These are phyloP conservation scores for Suhomyces vadensis DNA, from an alignment of 805 yeast genomes.

Conservation along the genomic window DNA sequence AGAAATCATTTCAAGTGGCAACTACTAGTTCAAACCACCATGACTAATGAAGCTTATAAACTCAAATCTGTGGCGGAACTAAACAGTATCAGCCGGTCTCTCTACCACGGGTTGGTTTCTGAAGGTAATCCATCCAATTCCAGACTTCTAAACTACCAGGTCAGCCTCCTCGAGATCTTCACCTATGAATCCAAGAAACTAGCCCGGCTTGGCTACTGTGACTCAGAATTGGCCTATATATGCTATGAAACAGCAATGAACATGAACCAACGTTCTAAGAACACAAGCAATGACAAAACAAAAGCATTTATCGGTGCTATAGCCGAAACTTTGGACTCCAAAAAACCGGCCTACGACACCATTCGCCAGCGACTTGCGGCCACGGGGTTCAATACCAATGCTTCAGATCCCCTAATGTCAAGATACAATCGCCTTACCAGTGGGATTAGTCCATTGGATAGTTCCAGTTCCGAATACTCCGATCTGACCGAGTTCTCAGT, in stretches of 20 bases:
- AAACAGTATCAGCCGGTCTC: slow-evolving; percentile 3
- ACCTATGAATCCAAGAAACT: slow-evolving; percentile 32
- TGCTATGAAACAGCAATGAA: slow-evolving; percentile 19
- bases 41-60: not conserved
- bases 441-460: no score
- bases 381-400: not conserved
- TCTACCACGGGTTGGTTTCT: slow-evolving; percentile 1
- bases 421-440: slow-evolving; percentile 22
- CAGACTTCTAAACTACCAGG: slow-evolving; percentile 27
- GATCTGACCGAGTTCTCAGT: not conserved
- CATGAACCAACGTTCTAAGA: slow-evolving; percentile 12
- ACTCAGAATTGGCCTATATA: slow-evolving; percentile 37
- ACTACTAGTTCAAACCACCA: slow-evolving; percentile 4
- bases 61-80: slow-evolving; percentile 5
- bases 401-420: slow-evolving; percentile 25
- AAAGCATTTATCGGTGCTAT: slow-evolving; percentile 19
- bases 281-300: slow-evolving; percentile 12
- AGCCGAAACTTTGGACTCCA: slow-evolving; percentile 17
- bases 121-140: slow-evolving; percentile 9
- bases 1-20: slow-evolving; percentile 3
- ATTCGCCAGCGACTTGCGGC: not conserved
- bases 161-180: slow-evolving; percentile 36
- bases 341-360: slow-evolving; percentile 12
- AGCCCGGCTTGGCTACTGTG: slow-evolving; percentile 34
- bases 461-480: no score